Evolutionary conservation across 139 green algal species (phyloP), one percentile per base, ranked within the genome.

Genomic region (Edaphochlamys debaryana): DNA sequence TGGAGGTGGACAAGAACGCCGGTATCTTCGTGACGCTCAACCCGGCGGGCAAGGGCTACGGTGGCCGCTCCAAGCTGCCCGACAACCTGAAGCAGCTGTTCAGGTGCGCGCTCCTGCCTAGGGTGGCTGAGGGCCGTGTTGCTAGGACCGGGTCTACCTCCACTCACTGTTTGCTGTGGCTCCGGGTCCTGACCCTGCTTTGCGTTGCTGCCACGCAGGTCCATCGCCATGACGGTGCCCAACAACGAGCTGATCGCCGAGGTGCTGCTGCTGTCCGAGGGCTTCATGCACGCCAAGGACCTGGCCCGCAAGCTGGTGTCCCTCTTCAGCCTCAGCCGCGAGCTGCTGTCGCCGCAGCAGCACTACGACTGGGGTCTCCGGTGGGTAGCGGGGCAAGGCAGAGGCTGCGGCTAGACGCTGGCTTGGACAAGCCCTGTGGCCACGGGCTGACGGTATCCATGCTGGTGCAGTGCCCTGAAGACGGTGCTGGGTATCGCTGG

Each of bases 1-100:
- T 96, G 6, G 79, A 92, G 13, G 88, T 98, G 32, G 84, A 96
- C 89, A 79, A 75, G 29, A 93, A 93, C 40, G 94, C 92, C 22
- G 94, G 91, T 48, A 93, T 98, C 52, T 98, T 98, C 80, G 95
- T 98, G 34, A 98, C 95, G 7, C 85, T 98, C 36, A 98, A 98
- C 91, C 95, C 95, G 8, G 93, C 93, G 11, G 93, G 93, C 60
- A 94, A 94, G 79, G 93, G 93, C 40, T 98, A 98, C 69, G 94
- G 93, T 5, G 95, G 95, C 23, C 88, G 95, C 63, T 94, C 90
- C 41, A 95, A 96, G 87, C 92, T 98, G 38, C 94, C 95, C 13
- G 93, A 97, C 82, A 98, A 97, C 91, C 82, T 98, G 30, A 95
- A 96, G 90, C 86, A 93, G 85, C 91, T 98, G 63, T 96, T 98